A percentile compares a stretch with the other conserved stretches of the same genome.
Evolutionary conservation across 192 early-diverging fungal species (phyloP).

Genomic region (Coemansia sp.): DNA sequence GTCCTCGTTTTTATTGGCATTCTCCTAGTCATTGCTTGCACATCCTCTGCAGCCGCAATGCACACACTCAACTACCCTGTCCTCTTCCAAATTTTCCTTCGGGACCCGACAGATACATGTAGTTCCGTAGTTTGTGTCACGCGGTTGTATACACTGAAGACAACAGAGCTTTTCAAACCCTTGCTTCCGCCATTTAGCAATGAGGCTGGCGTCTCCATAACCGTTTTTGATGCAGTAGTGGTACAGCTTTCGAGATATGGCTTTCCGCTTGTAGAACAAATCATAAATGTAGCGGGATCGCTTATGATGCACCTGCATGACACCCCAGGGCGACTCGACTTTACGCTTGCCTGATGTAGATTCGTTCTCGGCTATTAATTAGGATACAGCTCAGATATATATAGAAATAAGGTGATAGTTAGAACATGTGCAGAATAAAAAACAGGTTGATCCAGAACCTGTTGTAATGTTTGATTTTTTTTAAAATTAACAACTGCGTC

Average conservation of each 20-base stretch:
- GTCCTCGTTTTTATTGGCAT: conserved; percentile 10
- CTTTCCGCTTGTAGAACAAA: conserved; percentile 92
- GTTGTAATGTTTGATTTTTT: background rate
- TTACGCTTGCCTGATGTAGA: conserved; percentile 91
- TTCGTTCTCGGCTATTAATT: conserved; percentile 88
- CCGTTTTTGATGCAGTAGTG: conserved; percentile 89
- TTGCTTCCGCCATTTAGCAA: conserved; percentile 98
- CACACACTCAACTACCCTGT: conserved; percentile 88
- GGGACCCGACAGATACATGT: conserved; percentile 98
- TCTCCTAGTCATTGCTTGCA: conserved; percentile 58
- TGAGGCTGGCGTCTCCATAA: conserved; percentile 88
- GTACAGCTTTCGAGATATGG: conserved; percentile 90
- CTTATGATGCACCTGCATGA: conserved; percentile 97
- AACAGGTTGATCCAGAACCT: background rate
- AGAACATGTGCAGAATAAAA: background rate
- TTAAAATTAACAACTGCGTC: background rate
- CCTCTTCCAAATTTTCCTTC: conserved; percentile 83
- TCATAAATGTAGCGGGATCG: conserved; percentile 96
- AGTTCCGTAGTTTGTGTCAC: conserved; percentile 96
- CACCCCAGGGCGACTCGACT: conserved; percentile 88
- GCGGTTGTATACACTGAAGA: conserved; percentile 92
- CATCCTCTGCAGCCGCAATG: conserved; percentile 91
- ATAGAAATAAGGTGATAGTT: background rate
- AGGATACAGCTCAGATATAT: background rate
- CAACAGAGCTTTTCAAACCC: conserved; percentile 99